Base-by-base conservation (phyloP, 176 grass and related monocot species). In the sorghum (Sorghum bicolor) region DNA sequence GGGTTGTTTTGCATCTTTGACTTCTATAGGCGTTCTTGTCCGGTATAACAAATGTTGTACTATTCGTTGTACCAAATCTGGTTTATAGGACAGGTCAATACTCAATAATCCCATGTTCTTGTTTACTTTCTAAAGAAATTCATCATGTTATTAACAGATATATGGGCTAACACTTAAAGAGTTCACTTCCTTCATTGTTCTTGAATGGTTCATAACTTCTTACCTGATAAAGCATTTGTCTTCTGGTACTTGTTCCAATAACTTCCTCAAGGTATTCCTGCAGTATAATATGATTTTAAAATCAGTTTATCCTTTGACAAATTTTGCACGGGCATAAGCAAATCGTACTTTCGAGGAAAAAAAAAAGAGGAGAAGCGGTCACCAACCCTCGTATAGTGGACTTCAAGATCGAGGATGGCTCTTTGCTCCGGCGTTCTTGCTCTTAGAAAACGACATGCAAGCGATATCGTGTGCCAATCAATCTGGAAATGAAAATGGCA, bases 231-330 rank as follows among this genome's bases (percentile, higher is more conserved):
- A 96, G 88, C 34, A 91, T 93, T 53, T 91, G 70, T 72, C 88
- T 89, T 83, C 94, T 86, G 68, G 75, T 87, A 75, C 73, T 85
- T 50, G 84, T 85, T 86, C 90, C 94, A 82, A 96, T 34, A 80
- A 39, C 41, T 89, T 91, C 94, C 66, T 91, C 88, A 70, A 96
- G 91, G 90, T 87, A 93, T 85, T 93, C 86, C 94, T 96, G 31
- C 16, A 82, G 65, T 34, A 32, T 65, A 45, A 81, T 7, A 76
- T 70, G 5, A 84, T 67, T 52, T 41, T 6, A 22, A 73, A 87
- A 61, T 86, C 64, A 29, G 41, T 40, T 5, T 72, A 5, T 52
- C 43, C 7, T 38, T 39, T 1, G 8, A n/a, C 20, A 58, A 11
- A 24, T 58, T 58, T 55, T 63, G 1, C 24, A 6, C 3, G 50